Evolutionary conservation across 176 grass and related monocot species (phyloP).

Genomic region (Paspalum notatum): DNA sequence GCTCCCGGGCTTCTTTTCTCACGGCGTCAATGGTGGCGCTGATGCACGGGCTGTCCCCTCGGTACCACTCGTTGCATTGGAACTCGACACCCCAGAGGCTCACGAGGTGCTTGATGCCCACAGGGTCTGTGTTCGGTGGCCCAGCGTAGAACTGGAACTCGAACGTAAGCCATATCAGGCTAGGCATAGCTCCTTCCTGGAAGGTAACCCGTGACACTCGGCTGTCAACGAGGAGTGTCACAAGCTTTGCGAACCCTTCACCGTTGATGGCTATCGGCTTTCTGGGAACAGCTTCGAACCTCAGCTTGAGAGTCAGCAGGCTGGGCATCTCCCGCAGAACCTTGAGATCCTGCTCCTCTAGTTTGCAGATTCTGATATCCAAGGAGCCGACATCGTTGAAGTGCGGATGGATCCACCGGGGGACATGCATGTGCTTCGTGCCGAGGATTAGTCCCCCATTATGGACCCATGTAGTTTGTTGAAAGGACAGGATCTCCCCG

Average conservation of each 20-base stretch:
- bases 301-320: neutral
- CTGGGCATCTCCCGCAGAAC: neutral
- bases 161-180: fast-evolving
- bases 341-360: neutral
- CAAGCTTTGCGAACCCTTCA: neutral
- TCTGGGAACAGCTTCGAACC: neutral
- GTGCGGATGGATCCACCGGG: neutral
- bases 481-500: neutral
- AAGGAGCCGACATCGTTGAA: neutral
- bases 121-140: neutral
- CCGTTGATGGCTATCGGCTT: neutral
- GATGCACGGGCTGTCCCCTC: neutral
- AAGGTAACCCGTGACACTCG: neutral
- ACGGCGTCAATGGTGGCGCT: neutral
- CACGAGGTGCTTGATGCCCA: neutral
- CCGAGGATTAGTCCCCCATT: neutral
- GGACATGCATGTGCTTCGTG: neutral
- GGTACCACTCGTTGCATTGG: neutral
- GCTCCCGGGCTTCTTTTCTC: neutral
- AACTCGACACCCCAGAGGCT: fast-evolving
- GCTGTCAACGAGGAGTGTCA: neutral
- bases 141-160: neutral
- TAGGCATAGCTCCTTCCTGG: neutral
- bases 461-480: neutral
- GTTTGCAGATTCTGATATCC: neutral